Conservation (phyloP, 2,329 filamentous ascomycete genomes). For the Neopestalotiopsis clavispora region DNA sequence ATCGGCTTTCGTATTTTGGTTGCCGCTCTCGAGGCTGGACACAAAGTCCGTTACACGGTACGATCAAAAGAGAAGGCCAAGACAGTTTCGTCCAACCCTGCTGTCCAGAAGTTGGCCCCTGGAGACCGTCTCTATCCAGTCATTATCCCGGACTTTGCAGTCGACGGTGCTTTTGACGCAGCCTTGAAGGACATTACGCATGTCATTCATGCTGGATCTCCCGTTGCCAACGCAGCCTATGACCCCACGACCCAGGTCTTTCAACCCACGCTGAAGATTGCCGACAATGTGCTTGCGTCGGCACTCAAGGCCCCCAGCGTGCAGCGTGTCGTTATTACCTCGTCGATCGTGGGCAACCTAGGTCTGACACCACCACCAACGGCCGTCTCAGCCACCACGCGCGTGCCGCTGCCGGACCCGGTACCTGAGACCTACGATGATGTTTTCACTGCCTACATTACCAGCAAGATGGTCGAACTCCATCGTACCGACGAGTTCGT, state of each 20-base stretch:
- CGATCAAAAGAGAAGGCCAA: slow-evolving; percentile 31
- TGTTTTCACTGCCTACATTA: slow-evolving; percentile 26
- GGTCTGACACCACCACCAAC: slow-evolving; percentile 18
- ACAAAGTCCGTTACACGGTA: slow-evolving; percentile 30
- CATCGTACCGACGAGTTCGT: slow-evolving; percentile 29
- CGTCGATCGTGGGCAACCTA: slow-evolving; percentile 30
- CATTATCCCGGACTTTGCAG: slow-evolving; percentile 29
- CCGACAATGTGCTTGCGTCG: slow-evolving; percentile 20
- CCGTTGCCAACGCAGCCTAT: background rate
- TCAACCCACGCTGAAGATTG: background rate
- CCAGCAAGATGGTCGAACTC: slow-evolving; percentile 28
- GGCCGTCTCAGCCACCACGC: slow-evolving; percentile 24
- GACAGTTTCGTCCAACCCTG: slow-evolving; percentile 28
- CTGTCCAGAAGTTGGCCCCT: slow-evolving; percentile 22
- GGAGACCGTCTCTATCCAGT: slow-evolving; percentile 26
- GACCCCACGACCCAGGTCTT: background rate
- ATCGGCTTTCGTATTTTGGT: slow-evolving; percentile 33
- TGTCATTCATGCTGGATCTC: background rate
- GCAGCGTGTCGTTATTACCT: slow-evolving; percentile 31
- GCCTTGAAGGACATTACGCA: background rate
- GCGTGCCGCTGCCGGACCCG: slow-evolving; percentile 25
- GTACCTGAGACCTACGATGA: slow-evolving; percentile 22
- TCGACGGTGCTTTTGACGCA: background rate
- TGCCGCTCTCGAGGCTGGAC: slow-evolving; percentile 27
- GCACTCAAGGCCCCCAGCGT: slow-evolving; percentile 28